Percentiles rank a stretch among this genome's conserved stretches.
Conservation (phyloP, 495 filamentous ascomycete genomes). For the Talaromyces ruber region DNA sequence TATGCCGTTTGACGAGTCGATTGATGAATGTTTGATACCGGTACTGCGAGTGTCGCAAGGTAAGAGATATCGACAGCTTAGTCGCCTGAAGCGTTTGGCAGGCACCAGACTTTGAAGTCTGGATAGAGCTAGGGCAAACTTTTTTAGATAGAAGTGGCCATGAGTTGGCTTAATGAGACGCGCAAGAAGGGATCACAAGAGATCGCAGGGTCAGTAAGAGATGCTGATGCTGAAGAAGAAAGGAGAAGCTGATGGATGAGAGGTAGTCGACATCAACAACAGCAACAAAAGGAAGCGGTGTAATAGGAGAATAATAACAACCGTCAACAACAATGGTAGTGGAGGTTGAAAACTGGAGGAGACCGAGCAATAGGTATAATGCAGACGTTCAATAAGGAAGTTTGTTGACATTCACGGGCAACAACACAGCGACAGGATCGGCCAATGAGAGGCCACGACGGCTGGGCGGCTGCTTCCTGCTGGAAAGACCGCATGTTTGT, state of each 20-base stretch:
- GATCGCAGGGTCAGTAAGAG: slow-evolving; percentile 13
- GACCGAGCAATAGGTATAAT: background rate
- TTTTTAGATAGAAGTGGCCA: background rate
- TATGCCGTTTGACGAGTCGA: background rate
- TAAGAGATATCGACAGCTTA: background rate
- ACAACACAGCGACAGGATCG: background rate
- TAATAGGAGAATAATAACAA: background rate
- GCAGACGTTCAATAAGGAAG: background rate
- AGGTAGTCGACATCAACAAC: slow-evolving; percentile 17
- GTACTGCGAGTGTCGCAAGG: background rate
- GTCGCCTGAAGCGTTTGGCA: slow-evolving; percentile 5
- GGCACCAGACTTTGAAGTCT: slow-evolving; percentile 15
- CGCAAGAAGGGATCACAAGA: slow-evolving; percentile 7
- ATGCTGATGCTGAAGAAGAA: slow-evolving; percentile 6
- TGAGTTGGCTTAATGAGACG: slow-evolving; percentile 3
- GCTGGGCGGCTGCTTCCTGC: background rate
- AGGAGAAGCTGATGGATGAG: slow-evolving; percentile 11
- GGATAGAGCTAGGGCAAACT: background rate
- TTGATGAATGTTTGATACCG: background rate
- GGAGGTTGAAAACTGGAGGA: background rate
- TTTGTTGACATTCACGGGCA: slow-evolving; percentile 1
- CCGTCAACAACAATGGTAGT: background rate
- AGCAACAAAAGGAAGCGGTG: slow-evolving; percentile 1
- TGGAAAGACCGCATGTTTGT: background rate
- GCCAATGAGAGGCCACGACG: background rate